Evolutionary conservation across 2,329 filamentous ascomycete species (phyloP).

Genomic region (Arthrobotrys sinensis): DNA sequence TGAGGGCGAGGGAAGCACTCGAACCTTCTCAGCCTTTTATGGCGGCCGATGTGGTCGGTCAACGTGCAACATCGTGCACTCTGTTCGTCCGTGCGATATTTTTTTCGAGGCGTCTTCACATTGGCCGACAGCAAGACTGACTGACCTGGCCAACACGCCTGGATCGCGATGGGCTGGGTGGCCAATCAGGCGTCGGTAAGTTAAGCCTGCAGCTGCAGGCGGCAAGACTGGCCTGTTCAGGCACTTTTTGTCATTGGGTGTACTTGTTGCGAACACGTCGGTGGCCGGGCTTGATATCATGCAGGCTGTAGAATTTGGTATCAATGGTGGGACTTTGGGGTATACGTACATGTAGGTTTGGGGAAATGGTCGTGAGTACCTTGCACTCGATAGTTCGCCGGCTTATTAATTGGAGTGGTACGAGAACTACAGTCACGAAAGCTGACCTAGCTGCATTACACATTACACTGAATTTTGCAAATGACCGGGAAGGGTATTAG

Average conservation of each 20-base stretch:
- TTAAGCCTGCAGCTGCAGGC: slow-evolving; percentile 37
- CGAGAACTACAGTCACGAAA: no score
- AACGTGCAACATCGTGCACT: not conserved
- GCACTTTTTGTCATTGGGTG: slow-evolving; percentile 35
- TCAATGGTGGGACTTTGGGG: not conserved
- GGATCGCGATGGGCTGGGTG: slow-evolving; percentile 19
- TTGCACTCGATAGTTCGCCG: not conserved
- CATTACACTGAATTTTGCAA: no score
- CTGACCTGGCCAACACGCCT: slow-evolving; percentile 47
- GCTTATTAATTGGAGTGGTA: not conserved
- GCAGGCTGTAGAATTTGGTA: not conserved
- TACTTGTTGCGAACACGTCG: slow-evolving; percentile 19
- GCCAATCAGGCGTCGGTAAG: slow-evolving; percentile 42
- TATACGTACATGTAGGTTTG: not conserved
- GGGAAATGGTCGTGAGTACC: no score
- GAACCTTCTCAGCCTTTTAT: slow-evolving; percentile 31
- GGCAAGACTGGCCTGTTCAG: slow-evolving; percentile 31
- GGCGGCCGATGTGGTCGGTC: slow-evolving; percentile 13
- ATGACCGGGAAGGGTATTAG: no score
- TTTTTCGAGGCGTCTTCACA: slow-evolving; percentile 43
- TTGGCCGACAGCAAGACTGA: slow-evolving; percentile 33
- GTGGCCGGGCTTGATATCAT: not conserved
- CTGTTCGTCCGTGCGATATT: slow-evolving; percentile 5
- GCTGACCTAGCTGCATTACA: no score
- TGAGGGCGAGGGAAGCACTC: not conserved